Evolutionary conservation across 352 stramenopile species (phyloP).

Genomic region (Thraustochytrium sp.): DNA sequence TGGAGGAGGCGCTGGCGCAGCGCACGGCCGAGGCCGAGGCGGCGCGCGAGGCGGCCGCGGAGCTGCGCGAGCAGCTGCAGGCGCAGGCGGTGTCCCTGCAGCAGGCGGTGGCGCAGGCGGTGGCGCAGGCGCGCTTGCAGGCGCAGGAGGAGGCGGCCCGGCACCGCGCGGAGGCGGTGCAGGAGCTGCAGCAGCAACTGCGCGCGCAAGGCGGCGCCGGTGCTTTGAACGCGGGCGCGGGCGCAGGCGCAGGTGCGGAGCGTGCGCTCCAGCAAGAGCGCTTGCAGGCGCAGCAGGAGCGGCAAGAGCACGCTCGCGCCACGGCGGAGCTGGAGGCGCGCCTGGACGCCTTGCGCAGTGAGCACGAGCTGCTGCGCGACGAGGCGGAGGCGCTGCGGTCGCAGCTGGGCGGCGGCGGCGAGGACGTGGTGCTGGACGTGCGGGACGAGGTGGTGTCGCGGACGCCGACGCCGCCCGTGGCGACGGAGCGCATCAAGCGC

Average conservation of each 20-base stretch:
- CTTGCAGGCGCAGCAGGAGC: neutral
- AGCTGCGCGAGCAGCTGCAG: neutral
- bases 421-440: neutral
- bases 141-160: neutral
- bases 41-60: neutral
- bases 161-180: neutral
- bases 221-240: neutral
- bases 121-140: neutral
- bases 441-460: neutral
- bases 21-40: neutral
- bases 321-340: neutral
- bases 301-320: neutral
- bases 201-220: neutral
- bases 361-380: neutral
- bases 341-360: neutral
- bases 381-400: neutral
- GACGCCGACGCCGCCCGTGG: neutral
- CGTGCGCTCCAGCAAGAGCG: neutral
- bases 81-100: neutral
- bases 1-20: neutral
- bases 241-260: neutral
- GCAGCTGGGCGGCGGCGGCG: neutral
- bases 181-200: neutral
- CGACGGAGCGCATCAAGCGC: neutral
- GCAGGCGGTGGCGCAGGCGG: neutral